Conservation (phyloP, 148 eudicot genomes). For the Rhododendron henanense region DNA sequence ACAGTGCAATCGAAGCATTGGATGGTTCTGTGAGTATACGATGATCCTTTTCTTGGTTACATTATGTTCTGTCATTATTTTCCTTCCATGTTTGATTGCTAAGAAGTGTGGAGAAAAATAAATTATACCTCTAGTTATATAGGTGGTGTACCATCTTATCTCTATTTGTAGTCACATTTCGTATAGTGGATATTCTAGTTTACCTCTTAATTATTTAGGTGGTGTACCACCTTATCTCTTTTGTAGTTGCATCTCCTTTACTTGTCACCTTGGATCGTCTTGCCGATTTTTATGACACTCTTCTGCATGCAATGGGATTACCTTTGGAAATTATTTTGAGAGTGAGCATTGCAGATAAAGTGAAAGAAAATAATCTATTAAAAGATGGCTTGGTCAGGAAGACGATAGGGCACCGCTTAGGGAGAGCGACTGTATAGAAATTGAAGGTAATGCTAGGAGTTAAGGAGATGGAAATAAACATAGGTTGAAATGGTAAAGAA, state of each 20-base stretch:
- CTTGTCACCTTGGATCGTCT: background rate
- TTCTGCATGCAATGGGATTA: background rate
- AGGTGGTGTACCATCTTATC: background rate
- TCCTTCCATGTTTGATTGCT: background rate
- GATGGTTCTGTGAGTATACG: conserved; percentile 70
- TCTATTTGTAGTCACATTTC: background rate
- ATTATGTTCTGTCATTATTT: background rate
- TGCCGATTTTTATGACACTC: background rate
- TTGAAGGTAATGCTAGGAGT: background rate
- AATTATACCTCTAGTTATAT: background rate
- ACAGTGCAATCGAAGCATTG: conserved; percentile 68
- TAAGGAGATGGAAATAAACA: background rate
- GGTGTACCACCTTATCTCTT: background rate
- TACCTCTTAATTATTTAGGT: background rate
- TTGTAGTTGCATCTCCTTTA: background rate
- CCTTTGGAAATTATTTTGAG: background rate
- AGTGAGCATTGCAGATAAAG: background rate
- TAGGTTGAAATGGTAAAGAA: background rate
- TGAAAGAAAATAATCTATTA: background rate
- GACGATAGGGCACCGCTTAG: background rate
- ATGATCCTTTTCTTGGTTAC: background rate
- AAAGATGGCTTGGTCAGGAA: background rate
- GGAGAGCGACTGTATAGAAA: background rate
- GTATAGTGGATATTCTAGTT: background rate
- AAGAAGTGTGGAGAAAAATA: background rate